Percentiles rank a stretch among this genome's conserved stretches.
Evolutionary conservation across 2,329 filamentous ascomycete genomes (phyloP).

Genomic region (Aspergillus tamarii): DNA sequence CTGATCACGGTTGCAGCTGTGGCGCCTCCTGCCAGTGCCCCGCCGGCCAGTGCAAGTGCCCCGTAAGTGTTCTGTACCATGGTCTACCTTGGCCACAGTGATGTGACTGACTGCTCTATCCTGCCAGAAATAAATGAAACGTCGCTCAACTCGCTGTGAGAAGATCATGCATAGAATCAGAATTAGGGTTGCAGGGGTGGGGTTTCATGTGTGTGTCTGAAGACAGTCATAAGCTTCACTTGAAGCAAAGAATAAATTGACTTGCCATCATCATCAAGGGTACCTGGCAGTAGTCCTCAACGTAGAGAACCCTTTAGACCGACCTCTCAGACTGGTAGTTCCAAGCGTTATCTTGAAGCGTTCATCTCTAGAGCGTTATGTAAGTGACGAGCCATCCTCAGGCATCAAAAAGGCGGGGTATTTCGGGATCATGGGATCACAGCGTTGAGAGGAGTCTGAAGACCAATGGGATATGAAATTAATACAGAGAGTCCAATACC

Average conservation of each 20-base stretch:
- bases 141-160: background rate
- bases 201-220: background rate
- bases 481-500: background rate
- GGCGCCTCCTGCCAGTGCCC: slow-evolving; percentile 47
- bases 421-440: background rate
- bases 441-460: no score
- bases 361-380: background rate
- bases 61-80: slow-evolving; percentile 30
- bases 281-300: background rate
- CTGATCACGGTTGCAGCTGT: slow-evolving; percentile 45
- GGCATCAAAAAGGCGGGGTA: background rate
- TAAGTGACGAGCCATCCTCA: background rate
- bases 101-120: background rate
- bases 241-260: background rate
- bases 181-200: background rate
- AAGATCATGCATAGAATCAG: background rate
- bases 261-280: background rate
- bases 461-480: background rate
- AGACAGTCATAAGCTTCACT: background rate
- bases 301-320: background rate
- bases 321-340: background rate
- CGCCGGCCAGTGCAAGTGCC: slow-evolving; percentile 45
- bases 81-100: background rate
- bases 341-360: background rate
- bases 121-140: background rate